Conservation (phyloP, 257 asterid genomes). For the Gentiana macrophylla region DNA sequence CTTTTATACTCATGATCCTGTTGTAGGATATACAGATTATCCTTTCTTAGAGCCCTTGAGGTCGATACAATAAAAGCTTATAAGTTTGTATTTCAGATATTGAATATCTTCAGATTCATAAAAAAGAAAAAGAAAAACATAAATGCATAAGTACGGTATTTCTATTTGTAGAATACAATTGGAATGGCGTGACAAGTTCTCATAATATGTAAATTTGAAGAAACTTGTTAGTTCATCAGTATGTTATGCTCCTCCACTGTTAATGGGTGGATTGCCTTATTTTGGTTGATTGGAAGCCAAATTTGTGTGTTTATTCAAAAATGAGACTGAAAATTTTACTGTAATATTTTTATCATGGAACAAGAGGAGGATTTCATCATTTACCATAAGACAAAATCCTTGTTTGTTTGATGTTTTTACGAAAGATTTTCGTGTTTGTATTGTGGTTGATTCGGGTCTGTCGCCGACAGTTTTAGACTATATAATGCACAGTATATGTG, state of each 20-base stretch:
- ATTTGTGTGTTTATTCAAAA: constrained; percentile 55
- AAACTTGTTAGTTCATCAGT: no score
- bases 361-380: constrained; percentile 91
- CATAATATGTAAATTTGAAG: no score
- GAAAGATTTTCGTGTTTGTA: no score
- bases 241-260: constrained; percentile 31
- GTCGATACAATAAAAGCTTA: not conserved
- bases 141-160: no score
- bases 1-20: constrained; percentile 51
- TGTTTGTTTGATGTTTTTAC: no score
- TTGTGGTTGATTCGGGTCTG: no score
- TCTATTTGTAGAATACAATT: no score
- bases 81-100: not conserved
- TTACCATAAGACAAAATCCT: constrained; percentile 48
- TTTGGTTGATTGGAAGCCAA: constrained; percentile 48
- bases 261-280: constrained; percentile 24
- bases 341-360: constrained; percentile 54
- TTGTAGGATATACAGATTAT: constrained; percentile 58
- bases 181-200: no score
- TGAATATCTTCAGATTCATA: no score
- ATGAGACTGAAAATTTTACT: constrained; percentile 83
- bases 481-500: no score
- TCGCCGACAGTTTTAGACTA: no score
- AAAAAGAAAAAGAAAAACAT: no score
- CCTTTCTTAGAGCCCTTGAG: constrained; percentile 30